phyloP scores from a whole-genome alignment of 2,329 filamentous ascomycete genomes.

The Pseudophaeomoniella oleicola region DNA sequence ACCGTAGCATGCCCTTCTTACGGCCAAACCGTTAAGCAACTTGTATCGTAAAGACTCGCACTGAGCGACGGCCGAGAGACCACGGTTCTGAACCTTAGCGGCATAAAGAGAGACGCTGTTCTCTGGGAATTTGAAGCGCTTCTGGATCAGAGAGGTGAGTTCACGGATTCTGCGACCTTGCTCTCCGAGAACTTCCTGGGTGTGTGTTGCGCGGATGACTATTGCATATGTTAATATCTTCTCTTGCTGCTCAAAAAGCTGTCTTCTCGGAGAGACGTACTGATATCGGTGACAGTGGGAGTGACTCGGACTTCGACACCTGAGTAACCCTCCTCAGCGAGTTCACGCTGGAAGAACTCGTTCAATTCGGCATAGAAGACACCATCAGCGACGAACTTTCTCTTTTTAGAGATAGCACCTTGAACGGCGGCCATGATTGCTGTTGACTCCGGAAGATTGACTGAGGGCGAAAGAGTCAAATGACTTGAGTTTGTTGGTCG shows the following conservation, averaged over 20 bases:
- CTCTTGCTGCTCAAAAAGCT: not conserved
- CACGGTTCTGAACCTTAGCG: slow-evolving; percentile 99
- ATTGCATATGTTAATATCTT: slow-evolving; percentile 6
- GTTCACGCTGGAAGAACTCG: slow-evolving; percentile 99
- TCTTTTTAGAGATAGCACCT: slow-evolving; percentile 37
- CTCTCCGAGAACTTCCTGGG: slow-evolving; percentile 99
- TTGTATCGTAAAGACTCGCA: slow-evolving; percentile 99
- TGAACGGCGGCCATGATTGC: slow-evolving; percentile 35
- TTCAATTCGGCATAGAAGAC: slow-evolving; percentile 99
- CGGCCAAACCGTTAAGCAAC: slow-evolving; percentile 97
- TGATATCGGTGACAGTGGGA: slow-evolving; percentile 99
- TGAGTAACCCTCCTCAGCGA: slow-evolving; percentile 99
- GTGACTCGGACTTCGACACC: slow-evolving; percentile 99
- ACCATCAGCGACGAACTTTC: slow-evolving; percentile 86
- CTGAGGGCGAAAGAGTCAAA: not conserved
- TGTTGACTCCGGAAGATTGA: slow-evolving; percentile 19
- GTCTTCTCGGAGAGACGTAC: slow-evolving; percentile 22
- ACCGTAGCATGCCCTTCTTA: slow-evolving; percentile 98
- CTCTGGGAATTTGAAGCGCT: slow-evolving; percentile 99
- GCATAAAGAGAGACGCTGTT: slow-evolving; percentile 99
- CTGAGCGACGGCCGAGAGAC: slow-evolving; percentile 98
- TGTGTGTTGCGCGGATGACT: slow-evolving; percentile 99
- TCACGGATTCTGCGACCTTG: slow-evolving; percentile 99
- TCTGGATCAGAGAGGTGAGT: slow-evolving; percentile 99
- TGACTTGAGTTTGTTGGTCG: not conserved